Conservation (phyloP, 2,329 filamentous ascomycete species). For the Fusarium marasasianum region DNA sequence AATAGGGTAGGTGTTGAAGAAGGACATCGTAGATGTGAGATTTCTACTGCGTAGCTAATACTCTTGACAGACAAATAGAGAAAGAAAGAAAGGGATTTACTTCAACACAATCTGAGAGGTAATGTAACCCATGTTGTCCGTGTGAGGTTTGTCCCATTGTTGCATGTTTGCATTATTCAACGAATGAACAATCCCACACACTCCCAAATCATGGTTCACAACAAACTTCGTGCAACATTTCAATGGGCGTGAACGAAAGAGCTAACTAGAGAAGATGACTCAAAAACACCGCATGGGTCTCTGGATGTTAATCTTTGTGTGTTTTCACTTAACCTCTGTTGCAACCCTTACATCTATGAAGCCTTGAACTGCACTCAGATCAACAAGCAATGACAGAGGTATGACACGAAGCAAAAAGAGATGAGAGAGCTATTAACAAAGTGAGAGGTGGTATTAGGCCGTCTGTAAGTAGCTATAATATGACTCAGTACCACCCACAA, state of each 20-base stretch:
- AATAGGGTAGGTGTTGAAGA: not conserved
- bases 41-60: not conserved
- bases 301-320: too few species aligned
- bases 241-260: not conserved
- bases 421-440: rapidly evolving
- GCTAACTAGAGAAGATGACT: not conserved
- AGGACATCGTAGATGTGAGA: not conserved
- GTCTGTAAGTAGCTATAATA: too few species aligned
- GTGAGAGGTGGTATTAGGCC: rapidly evolving
- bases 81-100: not conserved
- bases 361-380: not conserved
- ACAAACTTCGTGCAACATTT: not conserved
- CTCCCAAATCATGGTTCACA: not conserved
- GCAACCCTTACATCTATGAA: not conserved
- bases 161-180: too few species aligned
- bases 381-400: not conserved
- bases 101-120: not conserved
- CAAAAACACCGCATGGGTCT: rapidly evolving
- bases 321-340: not conserved
- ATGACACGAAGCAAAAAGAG: not conserved
- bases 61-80: not conserved
- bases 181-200: rapidly evolving
- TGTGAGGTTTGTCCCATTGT: not conserved
- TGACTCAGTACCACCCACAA: not conserved
- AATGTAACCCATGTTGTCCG: too few species aligned